Conservation (phyloP, 2,329 filamentous ascomycete genomes). For the Fusarium kyushuense region DNA sequence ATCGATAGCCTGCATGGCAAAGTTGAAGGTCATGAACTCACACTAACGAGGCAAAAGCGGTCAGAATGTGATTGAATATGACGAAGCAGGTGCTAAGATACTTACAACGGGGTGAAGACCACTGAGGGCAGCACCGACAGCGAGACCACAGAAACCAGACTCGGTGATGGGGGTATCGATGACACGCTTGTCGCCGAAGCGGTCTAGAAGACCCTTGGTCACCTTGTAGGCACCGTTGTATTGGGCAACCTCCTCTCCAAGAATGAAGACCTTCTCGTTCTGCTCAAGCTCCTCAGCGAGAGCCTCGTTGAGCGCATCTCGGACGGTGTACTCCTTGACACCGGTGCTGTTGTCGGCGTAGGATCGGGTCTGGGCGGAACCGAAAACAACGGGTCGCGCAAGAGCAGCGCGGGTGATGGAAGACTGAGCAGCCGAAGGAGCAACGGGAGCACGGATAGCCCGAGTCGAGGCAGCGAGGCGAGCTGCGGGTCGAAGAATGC, state of each 20-base stretch:
- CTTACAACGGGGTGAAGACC: constrained; percentile 93
- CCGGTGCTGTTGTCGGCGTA: constrained; percentile 67
- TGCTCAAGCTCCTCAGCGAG: constrained; percentile 95
- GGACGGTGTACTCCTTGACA: constrained; percentile 93
- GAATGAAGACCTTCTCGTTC: constrained; percentile 94
- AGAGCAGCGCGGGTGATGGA: constrained; percentile 55
- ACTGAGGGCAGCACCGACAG: constrained; percentile 93
- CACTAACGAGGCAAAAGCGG: constrained; percentile 65
- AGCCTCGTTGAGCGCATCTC: constrained; percentile 97
- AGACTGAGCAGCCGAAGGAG: constrained; percentile 55
- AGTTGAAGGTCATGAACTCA: constrained; percentile 99
- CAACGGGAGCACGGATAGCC: constrained; percentile 52
- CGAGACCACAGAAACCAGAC: constrained; percentile 92
- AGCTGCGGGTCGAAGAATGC: constrained; percentile 64
- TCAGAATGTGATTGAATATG: constrained; percentile 25
- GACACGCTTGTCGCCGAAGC: constrained; percentile 96
- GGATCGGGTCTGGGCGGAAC: constrained; percentile 62
- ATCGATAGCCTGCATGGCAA: constrained; percentile 99
- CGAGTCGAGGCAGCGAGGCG: constrained; percentile 61
- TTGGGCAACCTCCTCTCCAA: constrained; percentile 98
- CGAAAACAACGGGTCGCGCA: constrained; percentile 55
- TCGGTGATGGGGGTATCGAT: constrained; percentile 99
- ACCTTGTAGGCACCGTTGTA: constrained; percentile 99
- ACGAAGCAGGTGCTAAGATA: constrained; percentile 43
- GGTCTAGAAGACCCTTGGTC: constrained; percentile 95